phyloP scores from a whole-genome alignment of 129 eudicot species.

The Dittrichia graveolens region DNA sequence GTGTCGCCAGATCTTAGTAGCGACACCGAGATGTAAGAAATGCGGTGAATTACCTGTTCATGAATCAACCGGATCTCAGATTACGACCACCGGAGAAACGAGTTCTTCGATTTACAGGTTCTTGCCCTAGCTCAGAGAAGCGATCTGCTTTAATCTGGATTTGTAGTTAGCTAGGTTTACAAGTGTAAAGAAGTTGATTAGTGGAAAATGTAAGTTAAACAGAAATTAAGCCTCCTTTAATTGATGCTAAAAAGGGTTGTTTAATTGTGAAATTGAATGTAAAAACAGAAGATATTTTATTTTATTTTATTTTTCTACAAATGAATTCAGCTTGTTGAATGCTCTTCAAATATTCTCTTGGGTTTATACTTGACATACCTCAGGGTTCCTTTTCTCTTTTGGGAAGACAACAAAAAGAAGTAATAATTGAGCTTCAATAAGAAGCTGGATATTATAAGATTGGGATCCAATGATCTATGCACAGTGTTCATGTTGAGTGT shows the following conservation, averaged over 20 bases:
- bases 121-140: conserved; percentile 38
- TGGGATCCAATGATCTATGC: conserved; percentile 32
- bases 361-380: conserved; percentile 26
- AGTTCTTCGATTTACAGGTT: conserved; percentile 32
- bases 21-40: conserved; percentile 59
- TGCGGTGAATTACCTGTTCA: conserved; percentile 56
- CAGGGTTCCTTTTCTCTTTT: conserved; percentile 25
- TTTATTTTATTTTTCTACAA: not conserved
- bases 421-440: conserved; percentile 38
- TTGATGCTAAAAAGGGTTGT: not conserved
- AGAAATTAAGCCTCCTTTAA: not conserved
- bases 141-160: conserved; percentile 8
- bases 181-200: conserved; percentile 20
- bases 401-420: conserved; percentile 26
- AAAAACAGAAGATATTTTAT: not conserved
- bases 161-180: conserved; percentile 32
- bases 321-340: conserved; percentile 13
- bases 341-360: conserved; percentile 15
- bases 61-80: conserved; percentile 23
- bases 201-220: not conserved
- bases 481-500: not conserved
- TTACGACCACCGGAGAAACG: conserved; percentile 5
- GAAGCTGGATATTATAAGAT: conserved; percentile 24
- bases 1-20: conserved; percentile 66
- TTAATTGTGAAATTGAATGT: conserved; percentile 20